Base-by-base conservation (phyloP, 2,329 filamentous ascomycete species). In the Aspergillus spinulosporus region DNA sequence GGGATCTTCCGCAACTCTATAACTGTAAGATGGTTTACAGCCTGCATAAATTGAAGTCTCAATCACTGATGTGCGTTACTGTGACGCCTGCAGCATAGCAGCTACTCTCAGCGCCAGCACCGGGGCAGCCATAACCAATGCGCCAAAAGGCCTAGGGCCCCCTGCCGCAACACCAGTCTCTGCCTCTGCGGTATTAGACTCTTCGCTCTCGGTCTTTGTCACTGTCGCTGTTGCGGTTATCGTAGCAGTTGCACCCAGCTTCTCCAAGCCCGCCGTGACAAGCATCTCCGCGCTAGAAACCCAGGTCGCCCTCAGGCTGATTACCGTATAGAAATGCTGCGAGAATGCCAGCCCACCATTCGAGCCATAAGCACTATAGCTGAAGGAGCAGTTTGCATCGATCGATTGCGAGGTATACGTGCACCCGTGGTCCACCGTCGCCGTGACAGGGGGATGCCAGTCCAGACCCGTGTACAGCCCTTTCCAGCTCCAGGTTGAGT, bases 71-170 rank as follows among this genome's bases (percentile, higher is more conserved):
- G 21, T 21, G 21, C 21, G 21, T 21, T 21, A 21, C 39, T 21
- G 21, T 21, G 7, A 15, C 39, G 21, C 4, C n/a, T 9, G 21
- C 7, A 52, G 40, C 40, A 52, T 37, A 44, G 45, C 46, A 49
- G 42, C 28, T 49, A 54, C 29, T 5, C 39, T 46, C 0, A 37
- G 37, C 3, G 15, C 37, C 2, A 49, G 2, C 3, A 36, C 39
- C 7, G 52, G 52, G 5, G 45, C 52, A 34, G 45, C 52, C 2
- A 46, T 54, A 31, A 54, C 44, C 28, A 54, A 36, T 15, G 52
- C 52, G 28, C 31, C 11, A 11, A 42, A 11, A 14, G 39, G 45
- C 11, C 52, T 39, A n/a, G 5, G 29, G 14, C 31, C 12, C 2
- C 15, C 49, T 28, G 31, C 49, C 3, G 36, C 44, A n/a, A 26